Evolutionary conservation across 2,329 filamentous ascomycete species (phyloP).

Genomic region (Sphaerulina vaccinii): DNA sequence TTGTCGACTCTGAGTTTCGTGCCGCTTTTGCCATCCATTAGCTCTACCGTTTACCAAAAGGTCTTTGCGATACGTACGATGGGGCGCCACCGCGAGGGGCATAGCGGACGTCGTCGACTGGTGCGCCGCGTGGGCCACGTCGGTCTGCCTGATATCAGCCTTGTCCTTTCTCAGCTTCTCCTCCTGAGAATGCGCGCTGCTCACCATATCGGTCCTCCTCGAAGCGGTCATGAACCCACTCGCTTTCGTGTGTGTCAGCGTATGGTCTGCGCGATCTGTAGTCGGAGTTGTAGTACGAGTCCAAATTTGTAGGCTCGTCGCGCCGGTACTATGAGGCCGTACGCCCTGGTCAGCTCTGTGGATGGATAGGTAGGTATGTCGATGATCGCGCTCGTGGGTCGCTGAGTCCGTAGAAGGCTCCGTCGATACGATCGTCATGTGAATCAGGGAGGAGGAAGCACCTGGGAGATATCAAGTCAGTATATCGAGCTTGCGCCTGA

Average conservation of each 20-base stretch:
- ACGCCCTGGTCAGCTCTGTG: conserved; percentile 39
- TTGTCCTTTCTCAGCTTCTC: neutral
- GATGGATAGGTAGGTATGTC: conserved; percentile 21
- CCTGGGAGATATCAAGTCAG: conserved; percentile 30
- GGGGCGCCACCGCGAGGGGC: conserved; percentile 17
- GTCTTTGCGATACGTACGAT: conserved; percentile 16
- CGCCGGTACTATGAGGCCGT: conserved; percentile 35
- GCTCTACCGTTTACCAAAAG: neutral
- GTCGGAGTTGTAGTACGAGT: conserved; percentile 56
- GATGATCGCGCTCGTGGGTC: conserved; percentile 27
- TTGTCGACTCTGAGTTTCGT: conserved; percentile 79
- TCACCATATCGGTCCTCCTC: conserved; percentile 34
- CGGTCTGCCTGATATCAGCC: conserved; percentile 19
- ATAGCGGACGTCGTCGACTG: conserved; percentile 26
- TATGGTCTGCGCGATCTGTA: conserved; percentile 10
- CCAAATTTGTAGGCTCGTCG: conserved; percentile 54
- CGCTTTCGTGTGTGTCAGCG: conserved; percentile 51
- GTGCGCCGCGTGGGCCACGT: conserved; percentile 21
- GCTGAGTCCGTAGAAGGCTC: conserved; percentile 23
- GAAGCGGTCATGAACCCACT: conserved; percentile 74
- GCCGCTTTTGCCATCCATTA: conserved; percentile 22
- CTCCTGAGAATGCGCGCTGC: neutral
- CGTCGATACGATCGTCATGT: conserved; percentile 25
- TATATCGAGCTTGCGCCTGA: conserved; percentile 74
- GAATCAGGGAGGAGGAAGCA: conserved; percentile 43